Evolutionary conservation across 1,139 yeast genomes (phyloP), one percentile per base, ranked within the genome.

Genomic region (Saccharomyces hybrid): DNA sequence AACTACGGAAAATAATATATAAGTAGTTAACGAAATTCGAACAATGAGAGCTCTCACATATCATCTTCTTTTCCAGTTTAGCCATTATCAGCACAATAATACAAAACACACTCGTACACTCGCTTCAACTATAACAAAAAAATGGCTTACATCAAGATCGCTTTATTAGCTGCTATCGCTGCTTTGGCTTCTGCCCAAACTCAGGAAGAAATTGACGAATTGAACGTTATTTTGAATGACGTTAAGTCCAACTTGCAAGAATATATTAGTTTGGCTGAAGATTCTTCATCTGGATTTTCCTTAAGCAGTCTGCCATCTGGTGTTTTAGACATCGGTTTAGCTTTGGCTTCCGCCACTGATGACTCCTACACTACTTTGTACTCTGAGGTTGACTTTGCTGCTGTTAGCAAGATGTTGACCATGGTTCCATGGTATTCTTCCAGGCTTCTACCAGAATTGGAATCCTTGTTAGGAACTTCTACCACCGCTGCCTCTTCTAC

Each of bases 401-500:
- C 62, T 19, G 66, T 65, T 44, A 60, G 69, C 11, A 55, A 67
- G 23, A 70, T 71, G 57, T 72, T 68, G 14, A 69, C 75, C 38
- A 69, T 62, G 42, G 63, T 74, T 50, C 76, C 76, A 61, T 73
- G 76, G 76, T 73, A 72, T 60, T 67, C 73, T 7, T 59, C 70
- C 46, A 71, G 77, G 68, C 46, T 50, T 23, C 9, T 14, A 31
- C 52, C 52, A 16, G 54, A 58, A 46, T 58, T 71, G 41, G 66
- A 58, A 41, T 65, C 67, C 31, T 64, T 62, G 31, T 55, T 14
- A 13, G 31, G 26, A 25, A 25, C 28, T n/a, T 26, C 48, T 5
- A 9, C 50, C 34, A 13, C 50, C 8, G 27, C 47, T 13, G 19
- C 47, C 28, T 49, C 51, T 19, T 25, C 51, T 34, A 6, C 26